A percentile compares a stretch with the other conserved stretches of the same genome.
These are phyloP conservation scores for Cicer bijugum DNA, from an alignment of 306 rosid species.

Conservation along the genomic window DNA sequence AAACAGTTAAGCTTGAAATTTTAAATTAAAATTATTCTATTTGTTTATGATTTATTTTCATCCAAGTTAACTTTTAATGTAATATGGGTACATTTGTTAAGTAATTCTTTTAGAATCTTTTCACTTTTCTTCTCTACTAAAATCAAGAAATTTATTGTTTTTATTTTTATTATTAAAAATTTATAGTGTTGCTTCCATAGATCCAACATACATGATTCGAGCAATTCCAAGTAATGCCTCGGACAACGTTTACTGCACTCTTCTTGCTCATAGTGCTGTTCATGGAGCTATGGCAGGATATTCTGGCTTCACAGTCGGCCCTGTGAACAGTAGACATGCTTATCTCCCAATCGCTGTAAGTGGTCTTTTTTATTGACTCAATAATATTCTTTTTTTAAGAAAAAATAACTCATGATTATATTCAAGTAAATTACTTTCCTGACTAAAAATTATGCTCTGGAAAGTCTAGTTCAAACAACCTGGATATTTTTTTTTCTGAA, in stretches of 20 bases:
- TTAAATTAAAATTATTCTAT: not conserved
- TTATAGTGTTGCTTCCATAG: constrained; percentile 52
- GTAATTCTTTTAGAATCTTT: not conserved
- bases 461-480: constrained; percentile 21
- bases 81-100: not conserved
- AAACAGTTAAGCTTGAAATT: not conserved
- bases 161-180: not conserved
- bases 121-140: constrained; percentile 6
- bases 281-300: constrained; percentile 99
- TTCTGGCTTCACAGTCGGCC: constrained; percentile 89
- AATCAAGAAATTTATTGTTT: not conserved
- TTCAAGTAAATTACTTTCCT: constrained; percentile 26
- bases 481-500: not conserved
- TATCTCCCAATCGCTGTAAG: constrained; percentile 93
- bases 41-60: not conserved
- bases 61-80: not conserved
- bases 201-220: constrained; percentile 98
- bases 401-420: not conserved
- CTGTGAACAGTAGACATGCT: constrained; percentile 85
- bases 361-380: constrained; percentile 32
- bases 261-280: constrained; percentile 94
- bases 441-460: not conserved
- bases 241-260: constrained; percentile 93
- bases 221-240: constrained; percentile 98
- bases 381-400: too few relatives aligned